phyloP scores from a whole-genome alignment of 805 yeast genomes.

The Cyberlindnera sargentensis region DNA sequence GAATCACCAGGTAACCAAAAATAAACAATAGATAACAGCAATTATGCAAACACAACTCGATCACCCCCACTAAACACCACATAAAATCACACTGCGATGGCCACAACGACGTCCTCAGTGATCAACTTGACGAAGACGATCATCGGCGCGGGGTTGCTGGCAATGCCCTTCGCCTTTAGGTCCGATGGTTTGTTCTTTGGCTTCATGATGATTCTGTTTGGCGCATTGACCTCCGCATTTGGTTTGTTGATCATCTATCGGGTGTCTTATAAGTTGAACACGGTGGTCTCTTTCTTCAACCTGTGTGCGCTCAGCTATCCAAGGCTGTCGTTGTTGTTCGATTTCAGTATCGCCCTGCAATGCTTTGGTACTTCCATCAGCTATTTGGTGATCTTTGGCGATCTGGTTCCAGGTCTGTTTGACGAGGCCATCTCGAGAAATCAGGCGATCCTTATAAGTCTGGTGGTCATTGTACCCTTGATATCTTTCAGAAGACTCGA shows the following conservation, averaged over 20 bases:
- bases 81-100: slow-evolving; percentile 8
- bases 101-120: slow-evolving; percentile 41
- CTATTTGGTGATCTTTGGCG: slow-evolving; percentile 70
- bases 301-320: slow-evolving; percentile 70
- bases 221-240: slow-evolving; percentile 59
- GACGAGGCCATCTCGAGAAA: slow-evolving; percentile 32
- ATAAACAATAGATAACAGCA: no score
- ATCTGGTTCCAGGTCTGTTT: slow-evolving; percentile 58
- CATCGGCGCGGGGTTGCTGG: slow-evolving; percentile 73
- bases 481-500: slow-evolving; percentile 57
- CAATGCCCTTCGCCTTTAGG: slow-evolving; percentile 66
- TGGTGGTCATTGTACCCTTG: slow-evolving; percentile 53
- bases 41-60: not conserved
- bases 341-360: slow-evolving; percentile 66
- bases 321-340: slow-evolving; percentile 60
- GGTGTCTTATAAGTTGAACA: slow-evolving; percentile 48
- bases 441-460: slow-evolving; percentile 40
- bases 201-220: slow-evolving; percentile 43
- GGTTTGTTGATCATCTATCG: slow-evolving; percentile 61
- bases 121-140: slow-evolving; percentile 70
- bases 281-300: slow-evolving; percentile 61
- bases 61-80: slow-evolving; percentile 1
- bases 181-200: slow-evolving; percentile 64
- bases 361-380: slow-evolving; percentile 74
- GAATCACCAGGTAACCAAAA: no score